Evolutionary conservation across 306 rosid species (phyloP).

Genomic region (Cicer pinnatifidum): DNA sequence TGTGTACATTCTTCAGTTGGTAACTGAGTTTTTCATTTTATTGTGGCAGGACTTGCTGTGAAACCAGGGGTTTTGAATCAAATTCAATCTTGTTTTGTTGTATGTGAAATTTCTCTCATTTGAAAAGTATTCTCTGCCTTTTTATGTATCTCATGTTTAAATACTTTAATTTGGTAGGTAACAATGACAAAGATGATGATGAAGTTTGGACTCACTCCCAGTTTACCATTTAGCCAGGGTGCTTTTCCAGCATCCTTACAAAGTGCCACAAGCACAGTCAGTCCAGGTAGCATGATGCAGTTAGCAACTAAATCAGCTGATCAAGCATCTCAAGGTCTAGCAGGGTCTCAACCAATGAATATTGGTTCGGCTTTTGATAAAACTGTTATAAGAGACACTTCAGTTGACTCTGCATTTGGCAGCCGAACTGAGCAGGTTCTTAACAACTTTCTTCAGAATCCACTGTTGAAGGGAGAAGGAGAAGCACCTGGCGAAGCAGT

Average conservation of each 20-base stretch:
- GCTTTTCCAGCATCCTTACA: conserved; percentile 64
- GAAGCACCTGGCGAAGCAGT: conserved; percentile 60
- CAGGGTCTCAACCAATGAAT: conserved; percentile 55
- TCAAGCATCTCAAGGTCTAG: conserved; percentile 48
- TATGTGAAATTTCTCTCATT: conserved; percentile 55
- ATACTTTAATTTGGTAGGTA: conserved; percentile 56
- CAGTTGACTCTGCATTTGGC: conserved; percentile 54
- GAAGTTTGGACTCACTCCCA: conserved; percentile 70
- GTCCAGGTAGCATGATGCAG: conserved; percentile 56
- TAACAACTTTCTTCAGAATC: conserved; percentile 73
- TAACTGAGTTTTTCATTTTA: conserved; percentile 20
- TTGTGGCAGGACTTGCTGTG: conserved; percentile 77
- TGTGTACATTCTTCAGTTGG: conserved; percentile 9
- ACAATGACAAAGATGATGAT: conserved; percentile 69
- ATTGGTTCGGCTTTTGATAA: conserved; percentile 55
- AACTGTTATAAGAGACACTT: conserved; percentile 44
- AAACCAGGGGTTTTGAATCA: conserved; percentile 77
- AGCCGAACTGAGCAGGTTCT: conserved; percentile 82
- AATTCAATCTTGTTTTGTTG: conserved; percentile 67
- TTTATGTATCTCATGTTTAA: conserved; percentile 37
- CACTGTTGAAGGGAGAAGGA: conserved; percentile 71
- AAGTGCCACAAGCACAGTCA: conserved; percentile 52
- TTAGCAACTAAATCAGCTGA: conserved; percentile 55
- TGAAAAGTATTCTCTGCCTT: conserved; percentile 33
- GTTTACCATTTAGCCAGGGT: conserved; percentile 58